phyloP scores from a whole-genome alignment of 371 early-diverging fungal species.

The Mucor circinelloides region DNA sequence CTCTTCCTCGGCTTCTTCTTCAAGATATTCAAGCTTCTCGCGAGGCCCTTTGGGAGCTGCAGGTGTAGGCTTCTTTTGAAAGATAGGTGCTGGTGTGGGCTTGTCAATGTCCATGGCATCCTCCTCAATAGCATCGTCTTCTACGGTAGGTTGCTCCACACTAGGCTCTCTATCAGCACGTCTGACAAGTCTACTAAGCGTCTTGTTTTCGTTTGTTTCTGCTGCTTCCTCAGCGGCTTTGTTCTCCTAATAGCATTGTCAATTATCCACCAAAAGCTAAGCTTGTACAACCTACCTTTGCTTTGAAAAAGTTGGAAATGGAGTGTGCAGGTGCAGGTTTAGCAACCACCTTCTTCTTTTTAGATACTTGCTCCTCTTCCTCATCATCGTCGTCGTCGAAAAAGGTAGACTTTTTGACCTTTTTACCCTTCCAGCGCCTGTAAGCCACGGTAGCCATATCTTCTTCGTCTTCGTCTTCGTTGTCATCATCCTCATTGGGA shows the following conservation, averaged over 20 bases:
- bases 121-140: neutral
- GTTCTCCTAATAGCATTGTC: neutral
- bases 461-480: constrained; percentile 11
- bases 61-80: neutral
- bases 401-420: constrained; percentile 12
- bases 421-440: constrained; percentile 23
- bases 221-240: neutral
- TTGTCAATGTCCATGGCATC: constrained; percentile 23
- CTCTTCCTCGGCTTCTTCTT: constrained; percentile 54
- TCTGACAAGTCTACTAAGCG: constrained; percentile 24
- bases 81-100: neutral
- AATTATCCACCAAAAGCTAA: neutral
- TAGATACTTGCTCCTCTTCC: neutral
- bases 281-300: constrained; percentile 6
- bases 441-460: constrained; percentile 14
- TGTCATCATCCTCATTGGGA: constrained; percentile 3
- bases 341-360: neutral
- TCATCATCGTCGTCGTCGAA: constrained; percentile 23
- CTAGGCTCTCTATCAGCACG: constrained; percentile 4
- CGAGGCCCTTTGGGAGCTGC: neutral
- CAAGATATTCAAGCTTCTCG: constrained; percentile 34
- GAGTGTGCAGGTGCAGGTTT: constrained; percentile 30
- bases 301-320: constrained; percentile 29
- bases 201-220: constrained; percentile 1
- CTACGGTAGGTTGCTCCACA: constrained; percentile 2